A percentile compares a stretch with the other conserved stretches of the same genome.
Evolutionary conservation across 169 alveolate genomes (phyloP).

Genomic region (Sarcocystis neurona): DNA sequence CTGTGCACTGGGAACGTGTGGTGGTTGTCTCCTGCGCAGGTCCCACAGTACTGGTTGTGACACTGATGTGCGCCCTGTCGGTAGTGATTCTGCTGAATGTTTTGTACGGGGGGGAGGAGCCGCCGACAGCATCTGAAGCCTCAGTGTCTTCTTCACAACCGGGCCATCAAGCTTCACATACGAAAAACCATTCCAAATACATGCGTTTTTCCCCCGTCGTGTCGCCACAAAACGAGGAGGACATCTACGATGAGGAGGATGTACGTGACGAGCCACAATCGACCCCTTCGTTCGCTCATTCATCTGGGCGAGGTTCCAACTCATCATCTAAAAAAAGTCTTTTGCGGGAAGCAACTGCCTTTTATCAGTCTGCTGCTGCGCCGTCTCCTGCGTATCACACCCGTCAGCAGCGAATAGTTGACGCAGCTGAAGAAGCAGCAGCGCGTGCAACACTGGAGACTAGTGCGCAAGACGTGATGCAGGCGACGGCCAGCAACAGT

Average conservation of each 20-base stretch:
- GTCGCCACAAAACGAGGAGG: neutral
- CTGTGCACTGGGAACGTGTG: neutral
- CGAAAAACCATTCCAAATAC: neutral
- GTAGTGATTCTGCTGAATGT: conserved; percentile 68
- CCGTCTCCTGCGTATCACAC: neutral
- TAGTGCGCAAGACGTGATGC: too few relatives aligned
- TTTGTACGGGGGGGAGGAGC: neutral
- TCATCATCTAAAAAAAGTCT: neutral
- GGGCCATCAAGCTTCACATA: neutral
- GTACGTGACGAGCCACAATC: neutral
- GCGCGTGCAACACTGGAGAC: too few relatives aligned
- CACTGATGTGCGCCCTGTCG: conserved; percentile 65
- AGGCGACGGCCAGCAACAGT: too few relatives aligned
- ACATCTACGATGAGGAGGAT: neutral
- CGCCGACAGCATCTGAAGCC: neutral
- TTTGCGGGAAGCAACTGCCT: neutral
- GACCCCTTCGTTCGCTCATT: neutral
- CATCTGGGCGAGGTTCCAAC: neutral
- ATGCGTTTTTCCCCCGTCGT: neutral
- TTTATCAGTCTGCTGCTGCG: neutral
- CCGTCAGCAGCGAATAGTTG: too few relatives aligned
- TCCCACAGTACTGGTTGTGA: conserved; percentile 69
- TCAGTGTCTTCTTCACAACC: neutral
- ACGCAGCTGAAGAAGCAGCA: conserved; percentile 17
- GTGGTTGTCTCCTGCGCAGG: neutral